These are phyloP conservation scores for Trichophyton simii DNA, from an alignment of 2,329 filamentous ascomycete species.

Conservation along the genomic window DNA sequence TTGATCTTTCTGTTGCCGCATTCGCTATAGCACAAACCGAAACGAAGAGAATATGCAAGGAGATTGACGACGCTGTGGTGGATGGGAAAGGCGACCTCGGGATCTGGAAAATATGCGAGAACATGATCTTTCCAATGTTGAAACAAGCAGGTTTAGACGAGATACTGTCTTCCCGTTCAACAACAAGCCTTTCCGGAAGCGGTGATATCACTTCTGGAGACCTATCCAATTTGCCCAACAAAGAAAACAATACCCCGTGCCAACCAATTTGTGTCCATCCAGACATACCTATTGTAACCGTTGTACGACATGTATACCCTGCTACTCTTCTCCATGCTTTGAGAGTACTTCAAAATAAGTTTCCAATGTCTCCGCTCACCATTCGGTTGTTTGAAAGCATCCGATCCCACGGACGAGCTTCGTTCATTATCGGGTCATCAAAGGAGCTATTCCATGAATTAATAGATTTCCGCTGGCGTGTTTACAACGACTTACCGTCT, in stretches of 20 bases:
- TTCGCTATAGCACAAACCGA: constrained; percentile 20
- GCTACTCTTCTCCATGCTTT: constrained; percentile 30
- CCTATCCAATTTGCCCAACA: not conserved
- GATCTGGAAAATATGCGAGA: constrained; percentile 29
- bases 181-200: not conserved
- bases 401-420: constrained; percentile 29
- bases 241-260: not conserved
- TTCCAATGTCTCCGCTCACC: constrained; percentile 30
- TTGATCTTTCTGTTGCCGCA: constrained; percentile 7
- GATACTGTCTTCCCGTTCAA: constrained; percentile 14
- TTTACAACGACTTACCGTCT: constrained; percentile 29
- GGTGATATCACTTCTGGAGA: not conserved
- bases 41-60: constrained; percentile 21
- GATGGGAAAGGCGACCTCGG: constrained; percentile 23
- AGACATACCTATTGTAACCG: constrained; percentile 20
- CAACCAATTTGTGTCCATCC: constrained; percentile 22
- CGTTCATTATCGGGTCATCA: constrained; percentile 33
- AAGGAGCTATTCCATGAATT: constrained; percentile 34
- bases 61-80: constrained; percentile 20
- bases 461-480: constrained; percentile 32
- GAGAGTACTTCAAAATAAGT: constrained; percentile 28
- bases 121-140: constrained; percentile 30
- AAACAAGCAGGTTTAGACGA: constrained; percentile 3
- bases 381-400: constrained; percentile 31
- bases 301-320: constrained; percentile 30